Evolutionary conservation across 805 yeast species (phyloP), one percentile per base, ranked within the genome.

Genomic region (Zygotorulaspora florentina): DNA sequence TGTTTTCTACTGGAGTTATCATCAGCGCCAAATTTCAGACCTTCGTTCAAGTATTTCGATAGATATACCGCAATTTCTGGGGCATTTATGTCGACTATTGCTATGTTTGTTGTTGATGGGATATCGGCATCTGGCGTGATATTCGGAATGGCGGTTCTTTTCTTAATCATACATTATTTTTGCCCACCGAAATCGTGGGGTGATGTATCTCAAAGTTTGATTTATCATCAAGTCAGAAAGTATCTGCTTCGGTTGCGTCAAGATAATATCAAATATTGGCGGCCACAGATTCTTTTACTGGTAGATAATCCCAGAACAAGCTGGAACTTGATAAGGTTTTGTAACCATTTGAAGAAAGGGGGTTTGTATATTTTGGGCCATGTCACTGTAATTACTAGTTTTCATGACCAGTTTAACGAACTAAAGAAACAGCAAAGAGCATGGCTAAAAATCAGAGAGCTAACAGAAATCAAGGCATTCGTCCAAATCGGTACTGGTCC

Each of bases 161-260:
- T 93, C 55, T 60, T 88, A 37, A 64, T 85, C 43, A 93, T 93
- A 53, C 98, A 93, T 63, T 88, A 89, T 59, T 76, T 80, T 41
- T 85, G 96, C 9, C 96, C 97, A 1, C 97, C 99, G 5, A 89
- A 88, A 61, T 85, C 90, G 28, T 93, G 96, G 90, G 99, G 99
- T 29, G 99, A 93, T 66, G 97, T 93, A 18, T 90, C 98, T 2
- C 99, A 93, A 66, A 80, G 90, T 35, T 74, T 93, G 50, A 91
- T 93, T 40, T 93, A 93, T 64, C 99, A 93, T 62, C 99, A 93
- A 66, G 98, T 93, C 9, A 73, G 99, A 54, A 93, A 93, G 62
- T 93, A 93, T 60, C 44, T 66, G 13, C 68, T 93, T 48, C 73
- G 95, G 43, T 72, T 91, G 35, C 78, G 88, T 48, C 88, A 88